Evolutionary conservation across 202 grass and related monocot species (phyloP), one percentile per base, ranked within the genome.

Genomic region (Eragrostis tef): DNA sequence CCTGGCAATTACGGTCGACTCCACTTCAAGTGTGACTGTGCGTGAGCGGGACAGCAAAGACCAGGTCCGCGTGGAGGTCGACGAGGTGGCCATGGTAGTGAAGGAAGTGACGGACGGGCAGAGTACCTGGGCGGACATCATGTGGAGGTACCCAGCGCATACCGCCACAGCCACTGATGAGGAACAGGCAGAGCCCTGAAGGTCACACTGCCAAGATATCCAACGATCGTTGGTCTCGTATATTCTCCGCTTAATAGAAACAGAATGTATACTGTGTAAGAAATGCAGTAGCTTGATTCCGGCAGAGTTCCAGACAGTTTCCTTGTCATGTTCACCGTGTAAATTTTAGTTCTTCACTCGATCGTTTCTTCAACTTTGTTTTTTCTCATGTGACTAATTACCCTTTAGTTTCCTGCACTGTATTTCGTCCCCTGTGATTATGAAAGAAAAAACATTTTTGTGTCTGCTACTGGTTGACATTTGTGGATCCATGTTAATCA

Each of bases 11-110:
- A 90, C 89, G 0, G 87, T 94, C 0, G 87, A 88, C 20, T 87
- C 91, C 15, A 92, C 89, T 3, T 80, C 80, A 0, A 91, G 77
- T 0, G 93, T 99, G 67, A 95, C 96, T 0, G 73, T 98, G 42
- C 90, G 94, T 0, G 94, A 98, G 7, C 47, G 94, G 68, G 94
- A 93, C 54, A 97, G 87, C 82, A 94, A 97, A 70, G 85, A 91
- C 49, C 91, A 97, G 73, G 83, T 97, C 60, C 91, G 94, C 0
- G 85, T 93, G 0, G 81, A 87, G 11, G 84, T 97, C 0, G 83
- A 83, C 10, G 89, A 97, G 84, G 94, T 97, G 60, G 91, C 89
- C 54, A 91, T 63, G 10, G 84, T 93, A 39, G 91, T 93, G 71
- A 97, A 97, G 69, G 84, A 83, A 67, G 79, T 91, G 20, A 91